Evolutionary conservation across 176 grass and related monocot genomes (phyloP).

Genomic region (Cenchrus americanus): DNA sequence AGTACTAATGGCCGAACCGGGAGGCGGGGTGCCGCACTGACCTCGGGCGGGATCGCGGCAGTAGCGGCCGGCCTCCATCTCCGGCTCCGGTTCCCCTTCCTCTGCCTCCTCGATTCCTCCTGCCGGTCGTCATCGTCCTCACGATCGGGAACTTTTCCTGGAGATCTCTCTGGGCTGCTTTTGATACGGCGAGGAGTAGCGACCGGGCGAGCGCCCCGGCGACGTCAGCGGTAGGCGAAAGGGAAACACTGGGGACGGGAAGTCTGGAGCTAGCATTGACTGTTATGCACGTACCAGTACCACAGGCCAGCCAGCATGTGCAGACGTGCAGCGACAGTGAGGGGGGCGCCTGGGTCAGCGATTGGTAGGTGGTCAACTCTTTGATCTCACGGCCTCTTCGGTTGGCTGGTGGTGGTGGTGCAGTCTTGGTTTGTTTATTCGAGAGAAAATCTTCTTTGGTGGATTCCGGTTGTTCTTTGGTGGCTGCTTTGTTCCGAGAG

Average conservation of each 20-base stretch:
- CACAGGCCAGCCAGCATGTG: background rate
- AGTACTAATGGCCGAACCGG: background rate
- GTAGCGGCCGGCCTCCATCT: background rate
- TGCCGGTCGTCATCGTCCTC: background rate
- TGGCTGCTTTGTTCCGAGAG: too few species aligned
- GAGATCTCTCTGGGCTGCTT: background rate
- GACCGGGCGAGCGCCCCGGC: background rate
- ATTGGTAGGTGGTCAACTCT: background rate
- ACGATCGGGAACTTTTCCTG: background rate
- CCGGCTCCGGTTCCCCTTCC: background rate
- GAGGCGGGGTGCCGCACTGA: background rate
- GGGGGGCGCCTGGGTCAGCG: background rate
- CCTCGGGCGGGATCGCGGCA: constrained; percentile 18
- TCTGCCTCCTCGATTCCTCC: background rate
- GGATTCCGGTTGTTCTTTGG: too few species aligned
- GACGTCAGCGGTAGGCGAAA: background rate
- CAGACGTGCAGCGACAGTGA: background rate
- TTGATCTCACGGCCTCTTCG: too few species aligned
- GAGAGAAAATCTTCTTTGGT: too few species aligned
- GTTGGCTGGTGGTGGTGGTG: too few species aligned
- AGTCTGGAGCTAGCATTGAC: background rate
- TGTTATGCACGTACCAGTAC: background rate
- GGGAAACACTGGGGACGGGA: background rate
- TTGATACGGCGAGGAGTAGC: background rate
- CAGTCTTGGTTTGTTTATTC: too few species aligned